Base-by-base conservation (phyloP, 257 asterid species). In the Solanum gracilifrons region DNA sequence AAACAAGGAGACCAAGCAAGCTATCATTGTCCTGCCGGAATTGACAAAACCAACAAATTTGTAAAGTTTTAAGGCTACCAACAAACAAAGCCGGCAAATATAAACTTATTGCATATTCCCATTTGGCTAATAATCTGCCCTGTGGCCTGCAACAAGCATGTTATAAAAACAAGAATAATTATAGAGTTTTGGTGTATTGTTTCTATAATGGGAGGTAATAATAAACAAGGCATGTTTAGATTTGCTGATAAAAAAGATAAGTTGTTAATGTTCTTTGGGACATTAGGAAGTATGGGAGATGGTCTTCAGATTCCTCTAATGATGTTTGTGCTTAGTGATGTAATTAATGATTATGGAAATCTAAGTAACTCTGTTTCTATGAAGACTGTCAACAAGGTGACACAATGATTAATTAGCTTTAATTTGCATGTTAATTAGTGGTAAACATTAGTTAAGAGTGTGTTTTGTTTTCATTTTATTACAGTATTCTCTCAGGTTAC, bases 261-360 rank as follows among this genome's bases (percentile, higher is more conserved):
- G 88, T 1, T 94, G 83, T 90, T 94, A 43, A 95, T 95, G 97
- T 90, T 91, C 3, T 88, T 94, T 5, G 98, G 98, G 36, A 92
- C 95, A 13, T 83, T 95, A 86, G 98, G 98, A 10, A 93, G 98
- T 91, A 92, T 95, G 27, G 98, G 98, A 88, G 98, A 95, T 93
- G 98, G 98, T n/a, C 51, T 95, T 87, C 98, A 95, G 85, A 85
- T 95, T 88, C 98, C 98, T 37, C 94, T 95, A 20, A 94, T 75
- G 91, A 95, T 95, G 98, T 95, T 87, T 86, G 94, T 95, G 41
- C 95, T 95, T 23, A 95, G 98, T 83, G 88, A 84, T 37, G 97
- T 95, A 2, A 95, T 95, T 89, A 95, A 95, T 43, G 91, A 93
- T 21, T 95, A 92, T 72, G 98, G 95, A 62, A 76, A 86, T 10